Conservation (phyloP, 202 grass and related monocot genomes). For the Elaeis oleifera region DNA sequence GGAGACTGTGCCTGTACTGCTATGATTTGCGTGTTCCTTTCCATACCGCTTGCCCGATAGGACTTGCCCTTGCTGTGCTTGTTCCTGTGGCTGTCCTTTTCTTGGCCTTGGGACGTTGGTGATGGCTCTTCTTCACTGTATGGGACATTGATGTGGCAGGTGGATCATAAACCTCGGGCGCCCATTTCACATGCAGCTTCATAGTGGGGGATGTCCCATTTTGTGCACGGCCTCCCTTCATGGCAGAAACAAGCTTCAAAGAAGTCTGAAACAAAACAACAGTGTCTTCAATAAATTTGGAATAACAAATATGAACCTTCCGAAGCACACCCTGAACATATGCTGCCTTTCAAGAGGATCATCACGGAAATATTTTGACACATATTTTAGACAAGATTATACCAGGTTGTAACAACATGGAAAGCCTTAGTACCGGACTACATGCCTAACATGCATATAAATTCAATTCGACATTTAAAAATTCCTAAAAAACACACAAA, state of each 20-base stretch:
- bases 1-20: slow-evolving; percentile 12
- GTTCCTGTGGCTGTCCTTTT: slow-evolving; percentile 59
- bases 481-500: too few species aligned
- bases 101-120: slow-evolving; percentile 41
- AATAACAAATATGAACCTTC: too few species aligned
- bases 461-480: too few species aligned
- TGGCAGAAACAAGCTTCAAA: slow-evolving; percentile 47
- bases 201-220: slow-evolving; percentile 32
- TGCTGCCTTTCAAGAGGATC: too few species aligned
- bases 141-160: slow-evolving; percentile 74
- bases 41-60: slow-evolving; percentile 6
- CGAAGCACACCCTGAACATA: too few species aligned
- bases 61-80: slow-evolving; percentile 51
- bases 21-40: slow-evolving; percentile 31
- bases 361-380: too few species aligned
- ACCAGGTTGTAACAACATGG: too few species aligned
- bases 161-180: slow-evolving; percentile 80
- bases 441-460: too few species aligned
- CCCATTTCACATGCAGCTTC: slow-evolving; percentile 64
- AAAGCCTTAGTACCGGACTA: too few species aligned
- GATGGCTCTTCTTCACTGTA: slow-evolving; percentile 42
- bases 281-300: too few species aligned
- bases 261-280: slow-evolving; percentile 11
- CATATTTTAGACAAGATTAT: too few species aligned
- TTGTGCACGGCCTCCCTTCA: slow-evolving; percentile 69